phyloP scores from a whole-genome alignment of 179 eudicot genomes.

The Beta lomatogona region DNA sequence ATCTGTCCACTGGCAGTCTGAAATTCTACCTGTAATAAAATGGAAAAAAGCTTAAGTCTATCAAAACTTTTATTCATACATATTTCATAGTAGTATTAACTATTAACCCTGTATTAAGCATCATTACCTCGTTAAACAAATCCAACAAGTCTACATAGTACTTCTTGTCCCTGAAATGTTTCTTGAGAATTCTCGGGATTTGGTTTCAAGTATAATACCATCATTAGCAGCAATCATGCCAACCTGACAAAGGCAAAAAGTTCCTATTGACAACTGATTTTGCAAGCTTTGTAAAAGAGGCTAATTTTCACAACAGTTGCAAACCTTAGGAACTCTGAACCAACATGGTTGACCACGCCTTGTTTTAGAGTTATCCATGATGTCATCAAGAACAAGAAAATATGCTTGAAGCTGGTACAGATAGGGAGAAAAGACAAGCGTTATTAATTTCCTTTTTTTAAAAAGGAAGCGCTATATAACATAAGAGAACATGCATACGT shows the following conservation, averaged over 20 bases:
- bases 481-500: background rate
- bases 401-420: conserved; percentile 81
- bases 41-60: background rate
- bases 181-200: conserved; percentile 73
- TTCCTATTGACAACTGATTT: background rate
- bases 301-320: conserved; percentile 6
- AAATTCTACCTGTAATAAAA: conserved; percentile 64
- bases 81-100: background rate
- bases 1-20: conserved; percentile 88
- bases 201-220: conserved; percentile 77
- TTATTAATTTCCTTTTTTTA: background rate
- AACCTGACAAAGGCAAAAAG: conserved; percentile 44
- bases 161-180: conserved; percentile 67
- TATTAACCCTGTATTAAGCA: background rate
- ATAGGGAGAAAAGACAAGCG: background rate
- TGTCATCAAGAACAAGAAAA: conserved; percentile 90
- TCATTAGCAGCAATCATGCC: conserved; percentile 89
- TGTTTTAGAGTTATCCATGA: conserved; percentile 80
- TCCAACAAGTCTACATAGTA: conserved; percentile 80
- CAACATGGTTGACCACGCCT: conserved; percentile 92
- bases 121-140: conserved; percentile 77
- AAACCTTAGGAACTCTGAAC: conserved; percentile 77
- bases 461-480: background rate
- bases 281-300: background rate
- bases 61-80: background rate